Evolutionary conservation across 768 basidiomycete genomes (phyloP), one percentile per base, ranked within the genome.

Genomic region (Neoboletus brunneissimus): DNA sequence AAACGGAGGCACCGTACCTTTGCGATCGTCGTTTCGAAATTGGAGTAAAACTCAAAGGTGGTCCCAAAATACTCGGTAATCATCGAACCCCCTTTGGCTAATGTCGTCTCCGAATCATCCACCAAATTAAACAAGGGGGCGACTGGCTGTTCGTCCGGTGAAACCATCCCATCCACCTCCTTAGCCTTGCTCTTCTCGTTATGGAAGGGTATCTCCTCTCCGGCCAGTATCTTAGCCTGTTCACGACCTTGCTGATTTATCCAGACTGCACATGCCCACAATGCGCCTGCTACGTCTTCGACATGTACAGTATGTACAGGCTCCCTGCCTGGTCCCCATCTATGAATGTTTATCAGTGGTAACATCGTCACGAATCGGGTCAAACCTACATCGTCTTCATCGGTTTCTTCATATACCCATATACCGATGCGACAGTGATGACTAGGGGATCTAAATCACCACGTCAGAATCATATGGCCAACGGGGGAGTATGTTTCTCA

Each of bases 51-150:
- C 63, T 92, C 89, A 38, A 89, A 89, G 0, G 84, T 83, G 15
- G 91, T 91, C 44, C 84, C 87, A 63, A 93, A 93, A 67, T 83
- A 81, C 16, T 85, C 81, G 1, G 88, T 84, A 37, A 88, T 79
- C 20, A 78, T 81, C 51, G 84, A 79, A 9, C 86, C 88, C 7
- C 86, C 80, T 56, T 84, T 86, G 32, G 84, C 70, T 40, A 88
- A 74, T 6, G 89, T 89, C 60, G 80, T 85, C 44, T 89, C 77
- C 8, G 88, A 84, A 59, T 92, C 87, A 64, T 93, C 91, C 60
- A 85, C 91, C 63, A 94, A 67, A 67, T 94, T 91, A 74, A 94
- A 94, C n/a, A 93, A 60, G 3, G 91, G 89, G 1, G 86, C 91
- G 41, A 85, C 67, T 7, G 87, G 75, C 60, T 83, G 85, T 65